Percentiles rank a stretch among this genome's conserved stretches.
These are phyloP conservation scores for Ophiostoma sp. DNA, from an alignment of 2,329 filamentous ascomycete species.

Conservation along the genomic window DNA sequence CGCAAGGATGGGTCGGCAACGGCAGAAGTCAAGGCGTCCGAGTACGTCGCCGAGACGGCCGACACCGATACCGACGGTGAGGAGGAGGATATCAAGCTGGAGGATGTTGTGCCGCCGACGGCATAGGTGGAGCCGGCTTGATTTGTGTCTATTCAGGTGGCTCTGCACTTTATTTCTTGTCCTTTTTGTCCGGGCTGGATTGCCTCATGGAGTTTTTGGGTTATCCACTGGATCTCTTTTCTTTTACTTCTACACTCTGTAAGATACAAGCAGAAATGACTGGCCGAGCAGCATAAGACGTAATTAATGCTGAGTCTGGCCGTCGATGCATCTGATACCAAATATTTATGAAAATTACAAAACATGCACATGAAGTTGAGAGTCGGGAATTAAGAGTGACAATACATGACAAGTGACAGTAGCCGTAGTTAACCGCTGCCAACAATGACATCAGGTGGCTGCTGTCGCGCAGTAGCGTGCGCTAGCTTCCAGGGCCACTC, in stretches of 20 bases:
- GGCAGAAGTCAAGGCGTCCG: conserved; percentile 53
- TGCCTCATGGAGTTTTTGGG: not conserved
- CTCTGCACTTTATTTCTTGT: not conserved
- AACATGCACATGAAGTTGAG: not conserved
- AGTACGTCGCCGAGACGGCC: conserved; percentile 43
- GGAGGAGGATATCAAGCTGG: conserved; percentile 71
- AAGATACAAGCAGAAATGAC: conserved; percentile 8
- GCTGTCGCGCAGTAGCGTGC: conserved; percentile 6
- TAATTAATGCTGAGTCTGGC: not conserved
- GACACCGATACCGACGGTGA: conserved; percentile 60
- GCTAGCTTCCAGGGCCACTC: not conserved
- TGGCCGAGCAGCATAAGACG: not conserved
- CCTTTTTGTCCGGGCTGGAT: not conserved
- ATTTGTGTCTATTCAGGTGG: not conserved
- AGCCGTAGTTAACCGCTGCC: no score
- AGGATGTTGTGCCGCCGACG: conserved; percentile 61
- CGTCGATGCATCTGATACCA: conserved; percentile 8
- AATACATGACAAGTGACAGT: not conserved
- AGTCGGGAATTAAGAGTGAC: no score
- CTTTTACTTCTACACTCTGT: not conserved
- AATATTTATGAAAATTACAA: not conserved
- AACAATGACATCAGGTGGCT: not conserved
- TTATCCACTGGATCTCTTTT: not conserved
- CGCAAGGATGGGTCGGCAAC: conserved; percentile 52
- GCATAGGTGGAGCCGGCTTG: no score